Evolutionary conservation across 345 rosid genomes (phyloP).

Genomic region (Populus alba): DNA sequence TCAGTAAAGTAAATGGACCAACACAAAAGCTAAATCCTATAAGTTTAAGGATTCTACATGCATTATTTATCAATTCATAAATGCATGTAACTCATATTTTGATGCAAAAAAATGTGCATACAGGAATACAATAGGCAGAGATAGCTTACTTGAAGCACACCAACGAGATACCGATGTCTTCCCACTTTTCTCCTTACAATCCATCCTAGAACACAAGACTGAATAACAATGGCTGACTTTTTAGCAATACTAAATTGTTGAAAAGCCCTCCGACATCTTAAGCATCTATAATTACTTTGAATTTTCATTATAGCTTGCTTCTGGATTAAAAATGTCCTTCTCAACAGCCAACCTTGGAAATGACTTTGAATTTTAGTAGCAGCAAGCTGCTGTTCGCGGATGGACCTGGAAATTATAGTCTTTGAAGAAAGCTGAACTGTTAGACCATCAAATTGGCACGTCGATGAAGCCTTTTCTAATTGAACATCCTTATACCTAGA

Average conservation of each 20-base stretch:
- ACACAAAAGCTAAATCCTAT: too few relatives aligned
- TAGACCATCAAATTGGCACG: constrained; percentile 9
- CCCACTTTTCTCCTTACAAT: constrained; percentile 33
- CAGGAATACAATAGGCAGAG: not conserved
- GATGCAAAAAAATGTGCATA: not conserved
- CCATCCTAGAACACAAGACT: constrained; percentile 65
- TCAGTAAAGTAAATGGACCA: not conserved
- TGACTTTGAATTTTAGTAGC: constrained; percentile 52
- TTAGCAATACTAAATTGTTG: constrained; percentile 31
- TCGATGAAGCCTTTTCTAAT: constrained; percentile 11
- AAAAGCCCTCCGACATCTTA: constrained; percentile 31
- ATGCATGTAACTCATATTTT: too few relatives aligned
- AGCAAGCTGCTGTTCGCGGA: constrained; percentile 29
- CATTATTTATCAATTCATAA: too few relatives aligned
- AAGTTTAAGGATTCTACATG: too few relatives aligned
- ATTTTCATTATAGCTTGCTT: constrained; percentile 40
- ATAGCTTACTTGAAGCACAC: constrained; percentile 61
- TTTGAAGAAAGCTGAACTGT: constrained; percentile 63
- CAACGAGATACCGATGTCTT: constrained; percentile 28
- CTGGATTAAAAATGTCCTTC: constrained; percentile 39
- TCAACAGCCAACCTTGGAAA: constrained; percentile 44
- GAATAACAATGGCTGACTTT: constrained; percentile 53
- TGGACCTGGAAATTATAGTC: constrained; percentile 24
- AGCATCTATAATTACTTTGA: constrained; percentile 34
- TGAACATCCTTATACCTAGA: constrained; percentile 11